phyloP scores from a whole-genome alignment of 1,284 basidiomycete species.

The Leccinum pachyderme region DNA sequence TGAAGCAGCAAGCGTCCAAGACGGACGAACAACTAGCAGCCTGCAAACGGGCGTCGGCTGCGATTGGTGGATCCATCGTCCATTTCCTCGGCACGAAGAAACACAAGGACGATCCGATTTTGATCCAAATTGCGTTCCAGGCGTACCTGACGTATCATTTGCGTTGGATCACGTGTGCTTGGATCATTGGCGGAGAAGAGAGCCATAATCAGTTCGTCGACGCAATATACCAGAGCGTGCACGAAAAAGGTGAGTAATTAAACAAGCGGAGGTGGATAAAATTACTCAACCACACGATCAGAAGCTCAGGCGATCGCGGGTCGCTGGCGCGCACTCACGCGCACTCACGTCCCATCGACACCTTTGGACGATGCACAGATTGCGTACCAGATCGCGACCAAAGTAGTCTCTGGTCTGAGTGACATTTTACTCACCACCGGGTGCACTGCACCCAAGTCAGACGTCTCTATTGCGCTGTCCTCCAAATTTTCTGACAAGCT shows the following conservation, averaged over 20 bases:
- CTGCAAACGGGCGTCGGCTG: slow-evolving; percentile 21
- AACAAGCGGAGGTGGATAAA: neutral
- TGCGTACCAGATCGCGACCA: slow-evolving; percentile 21
- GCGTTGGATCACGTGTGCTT: slow-evolving; percentile 30
- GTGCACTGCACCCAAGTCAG: slow-evolving; percentile 17
- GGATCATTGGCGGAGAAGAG: slow-evolving; percentile 32
- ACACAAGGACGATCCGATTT: slow-evolving; percentile 33
- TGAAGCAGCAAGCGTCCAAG: slow-evolving; percentile 3
- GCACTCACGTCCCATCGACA: slow-evolving; percentile 25
- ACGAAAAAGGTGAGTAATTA: slow-evolving; percentile 21
- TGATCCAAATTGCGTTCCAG: slow-evolving; percentile 36
- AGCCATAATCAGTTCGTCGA: slow-evolving; percentile 25
- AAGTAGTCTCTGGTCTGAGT: slow-evolving; percentile 23
- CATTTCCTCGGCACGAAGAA: slow-evolving; percentile 31
- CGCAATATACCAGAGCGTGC: slow-evolving; percentile 26
- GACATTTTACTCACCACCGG: slow-evolving; percentile 34
- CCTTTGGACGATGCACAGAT: slow-evolving; percentile 24
- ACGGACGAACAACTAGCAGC: slow-evolving; percentile 27
- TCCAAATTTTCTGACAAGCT: slow-evolving; percentile 33
- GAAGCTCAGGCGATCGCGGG: slow-evolving; percentile 34
- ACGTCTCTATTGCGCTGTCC: slow-evolving; percentile 21
- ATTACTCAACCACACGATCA: slow-evolving; percentile 8
- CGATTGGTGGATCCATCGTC: slow-evolving; percentile 23
- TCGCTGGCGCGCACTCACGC: slow-evolving; percentile 34
- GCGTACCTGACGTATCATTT: slow-evolving; percentile 29